Base-by-base conservation (phyloP, 306 rosid genomes). In the Fragaria ananassa region DNA sequence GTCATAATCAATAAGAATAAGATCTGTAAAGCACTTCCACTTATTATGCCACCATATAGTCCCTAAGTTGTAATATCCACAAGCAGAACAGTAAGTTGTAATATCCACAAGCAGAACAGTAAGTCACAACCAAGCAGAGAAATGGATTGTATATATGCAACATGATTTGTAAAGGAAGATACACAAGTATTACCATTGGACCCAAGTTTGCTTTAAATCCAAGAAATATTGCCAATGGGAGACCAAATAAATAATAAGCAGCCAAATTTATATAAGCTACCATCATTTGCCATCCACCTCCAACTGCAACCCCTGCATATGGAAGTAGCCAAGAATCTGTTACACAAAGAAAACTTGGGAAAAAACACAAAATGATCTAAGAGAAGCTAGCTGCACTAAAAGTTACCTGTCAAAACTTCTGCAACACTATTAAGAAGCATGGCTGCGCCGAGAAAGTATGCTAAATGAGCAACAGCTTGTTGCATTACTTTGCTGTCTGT, bases 251-350 rank as follows among this genome's bases (percentile, higher is more conserved):
- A 74, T 86, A 86, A 62, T 86, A 90, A 70, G 88, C 72, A 29
- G 76, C 86, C 65, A 88, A 76, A 83, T 86, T 83, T 80, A 90
- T 83, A 34, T 83, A 85, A 80, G 77, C 93, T 67, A 83, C 88
- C 78, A 79, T 83, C 35, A 85, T 79, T 81, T 88, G 96, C 93
- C 91, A 85, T 74, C 91, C 91, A 76, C 86, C 68, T 53, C 89
- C 86, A 74, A 81, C 11, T 0, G 84, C 87, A 61, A 88, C 87
- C 51, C 89, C 89, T 80, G 65, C 62, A 78, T 42, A 23, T 31
- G 51, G 8, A 53, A 17, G 8, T 29, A 2, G 50, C 31, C 8
- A 74, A 19, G 8, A 17, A 23, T 11, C 35, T 37, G 37, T 51
- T 17, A 51, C 57, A 51, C 57, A 17, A 50, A 51, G 21, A 17